Conservation (phyloP, 352 stramenopile species). For the Pythium rishiriense region DNA sequence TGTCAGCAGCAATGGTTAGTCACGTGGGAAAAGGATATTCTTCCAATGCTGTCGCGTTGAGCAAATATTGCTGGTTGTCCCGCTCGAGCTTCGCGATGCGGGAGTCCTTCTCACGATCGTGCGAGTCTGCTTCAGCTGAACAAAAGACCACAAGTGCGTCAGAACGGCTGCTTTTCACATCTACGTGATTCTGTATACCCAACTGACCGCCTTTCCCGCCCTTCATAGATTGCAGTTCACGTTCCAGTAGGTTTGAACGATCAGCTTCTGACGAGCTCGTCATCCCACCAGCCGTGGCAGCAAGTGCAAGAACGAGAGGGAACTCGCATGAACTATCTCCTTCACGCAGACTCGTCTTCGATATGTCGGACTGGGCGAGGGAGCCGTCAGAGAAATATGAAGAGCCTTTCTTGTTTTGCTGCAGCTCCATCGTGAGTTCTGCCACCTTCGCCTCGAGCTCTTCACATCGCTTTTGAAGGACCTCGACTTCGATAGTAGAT, state of each 20-base stretch:
- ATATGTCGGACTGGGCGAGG: constrained; percentile 65
- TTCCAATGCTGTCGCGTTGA: constrained; percentile 83
- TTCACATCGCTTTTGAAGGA: constrained; percentile 66
- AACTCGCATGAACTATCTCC: constrained; percentile 82
- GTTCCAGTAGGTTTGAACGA: constrained; percentile 58
- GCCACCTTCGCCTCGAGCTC: constrained; percentile 66
- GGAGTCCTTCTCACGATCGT: constrained; percentile 19
- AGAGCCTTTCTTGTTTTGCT: constrained; percentile 68
- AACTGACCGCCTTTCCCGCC: constrained; percentile 35
- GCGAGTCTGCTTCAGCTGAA: constrained; percentile 11
- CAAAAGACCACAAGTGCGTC: neutral
- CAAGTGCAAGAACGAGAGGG: constrained; percentile 74
- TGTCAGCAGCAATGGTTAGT: neutral
- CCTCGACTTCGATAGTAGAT: constrained; percentile 38
- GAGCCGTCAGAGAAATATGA: constrained; percentile 76
- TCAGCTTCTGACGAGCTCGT: constrained; percentile 69
- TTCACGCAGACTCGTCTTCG: constrained; percentile 63
- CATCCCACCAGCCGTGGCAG: constrained; percentile 71
- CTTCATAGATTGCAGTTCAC: constrained; percentile 57
- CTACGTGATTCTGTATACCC: too few species aligned
- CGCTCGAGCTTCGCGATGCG: constrained; percentile 74
- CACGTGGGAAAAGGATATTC: constrained; percentile 65
- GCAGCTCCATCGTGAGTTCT: constrained; percentile 65
- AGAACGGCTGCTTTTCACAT: neutral
- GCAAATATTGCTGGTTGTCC: constrained; percentile 84